These are phyloP conservation scores for Macadamia integrifolia DNA, from an alignment of 164 flowering plant genomes.

Conservation along the genomic window DNA sequence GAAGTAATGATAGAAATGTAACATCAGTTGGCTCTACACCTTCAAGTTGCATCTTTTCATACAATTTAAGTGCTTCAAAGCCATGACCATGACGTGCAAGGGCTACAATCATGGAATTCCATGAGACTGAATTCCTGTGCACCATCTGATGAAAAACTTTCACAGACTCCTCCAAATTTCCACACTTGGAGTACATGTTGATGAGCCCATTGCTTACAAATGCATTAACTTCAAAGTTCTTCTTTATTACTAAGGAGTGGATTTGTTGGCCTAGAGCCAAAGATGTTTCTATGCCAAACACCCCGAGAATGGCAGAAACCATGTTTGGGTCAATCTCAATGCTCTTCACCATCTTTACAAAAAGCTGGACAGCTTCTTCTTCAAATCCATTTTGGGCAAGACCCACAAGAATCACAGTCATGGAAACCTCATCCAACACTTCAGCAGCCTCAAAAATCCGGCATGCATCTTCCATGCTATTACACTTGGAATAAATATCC, in stretches of 20 bases:
- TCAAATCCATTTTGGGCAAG: slow-evolving; percentile 83
- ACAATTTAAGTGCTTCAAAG: slow-evolving; percentile 49
- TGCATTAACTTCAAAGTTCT: slow-evolving; percentile 35
- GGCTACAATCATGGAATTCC: slow-evolving; percentile 6
- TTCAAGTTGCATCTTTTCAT: slow-evolving; percentile 59
- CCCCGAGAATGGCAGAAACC: slow-evolving; percentile 80
- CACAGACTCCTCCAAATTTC: slow-evolving; percentile 56
- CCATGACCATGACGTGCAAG: slow-evolving; percentile 87
- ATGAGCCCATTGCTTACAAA: slow-evolving; percentile 80
- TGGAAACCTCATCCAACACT: slow-evolving; percentile 59
- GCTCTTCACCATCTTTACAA: slow-evolving; percentile 53
- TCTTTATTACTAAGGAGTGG: slow-evolving; percentile 64
- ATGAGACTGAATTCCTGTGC: slow-evolving; percentile 20
- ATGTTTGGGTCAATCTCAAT: slow-evolving; percentile 52
- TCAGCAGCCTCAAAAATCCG: slow-evolving; percentile 54
- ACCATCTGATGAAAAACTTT: slow-evolving; percentile 47
- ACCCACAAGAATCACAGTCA: slow-evolving; percentile 80
- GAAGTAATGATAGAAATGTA: slow-evolving; percentile 81
- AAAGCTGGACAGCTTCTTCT: slow-evolving; percentile 65
- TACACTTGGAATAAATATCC: slow-evolving; percentile 90
- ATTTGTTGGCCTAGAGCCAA: slow-evolving; percentile 69
- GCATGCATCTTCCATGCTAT: slow-evolving; percentile 57
- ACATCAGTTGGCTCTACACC: slow-evolving; percentile 68
- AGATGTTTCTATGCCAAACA: slow-evolving; percentile 54
- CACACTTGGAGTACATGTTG: slow-evolving; percentile 89